A percentile compares a stretch with the other conserved stretches of the same genome.
Evolutionary conservation across 2,329 filamentous ascomycete species (phyloP).

Genomic region (Macrophomina tecta): DNA sequence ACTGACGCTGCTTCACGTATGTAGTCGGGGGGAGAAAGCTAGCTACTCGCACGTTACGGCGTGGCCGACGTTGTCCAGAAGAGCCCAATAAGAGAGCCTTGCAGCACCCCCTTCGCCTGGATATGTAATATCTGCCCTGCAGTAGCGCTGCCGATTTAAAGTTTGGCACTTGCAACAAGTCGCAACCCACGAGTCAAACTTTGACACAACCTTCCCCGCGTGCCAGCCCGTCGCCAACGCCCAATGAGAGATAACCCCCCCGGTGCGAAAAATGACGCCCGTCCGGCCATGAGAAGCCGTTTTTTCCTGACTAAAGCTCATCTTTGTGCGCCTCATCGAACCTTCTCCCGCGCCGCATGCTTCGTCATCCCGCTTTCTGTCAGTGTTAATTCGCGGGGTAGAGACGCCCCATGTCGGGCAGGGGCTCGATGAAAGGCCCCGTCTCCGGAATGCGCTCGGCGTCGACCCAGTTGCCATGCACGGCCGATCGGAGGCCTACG

Average conservation of each 20-base stretch:
- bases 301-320: neutral
- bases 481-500: constrained; percentile 10
- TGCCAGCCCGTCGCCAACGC: neutral
- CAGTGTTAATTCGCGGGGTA: neutral
- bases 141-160: neutral
- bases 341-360: neutral
- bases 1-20: neutral
- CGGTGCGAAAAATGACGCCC: neutral
- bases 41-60: neutral
- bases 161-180: constrained; percentile 2
- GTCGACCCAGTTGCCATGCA: constrained; percentile 16
- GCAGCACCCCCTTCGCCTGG: neutral
- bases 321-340: neutral
- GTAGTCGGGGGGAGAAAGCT: neutral
- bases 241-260: neutral
- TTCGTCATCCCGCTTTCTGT: neutral
- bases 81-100: constrained; percentile 1
- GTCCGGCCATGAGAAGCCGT: neutral
- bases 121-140: neutral
- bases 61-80: neutral
- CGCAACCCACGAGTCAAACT: neutral
- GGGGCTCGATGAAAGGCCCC: constrained; percentile 11
- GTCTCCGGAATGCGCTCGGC: constrained; percentile 14
- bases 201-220: neutral
- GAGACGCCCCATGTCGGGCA: neutral